Conservation (phyloP, 495 filamentous ascomycete species). For the Penicillium steckii region DNA sequence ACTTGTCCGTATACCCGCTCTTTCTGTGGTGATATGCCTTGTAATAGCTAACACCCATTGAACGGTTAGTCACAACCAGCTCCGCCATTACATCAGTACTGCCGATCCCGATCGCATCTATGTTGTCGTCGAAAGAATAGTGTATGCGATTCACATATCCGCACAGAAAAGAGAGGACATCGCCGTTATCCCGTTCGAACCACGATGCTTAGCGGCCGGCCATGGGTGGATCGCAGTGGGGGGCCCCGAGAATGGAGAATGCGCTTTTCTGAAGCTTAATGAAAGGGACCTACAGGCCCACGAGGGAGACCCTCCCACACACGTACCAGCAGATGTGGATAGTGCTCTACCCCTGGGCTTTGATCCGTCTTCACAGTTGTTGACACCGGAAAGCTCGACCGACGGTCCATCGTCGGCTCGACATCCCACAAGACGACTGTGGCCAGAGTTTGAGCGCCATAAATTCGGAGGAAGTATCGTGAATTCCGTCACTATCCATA, state of each 20-base stretch:
- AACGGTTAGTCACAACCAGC: constrained; percentile 75
- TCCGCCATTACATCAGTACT: constrained; percentile 85
- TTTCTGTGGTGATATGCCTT: constrained; percentile 6
- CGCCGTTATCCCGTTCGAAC: constrained; percentile 74
- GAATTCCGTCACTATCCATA: constrained; percentile 71
- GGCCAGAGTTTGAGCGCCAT: constrained; percentile 51
- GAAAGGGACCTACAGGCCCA: constrained; percentile 32
- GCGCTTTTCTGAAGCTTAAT: constrained; percentile 69
- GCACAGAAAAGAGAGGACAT: constrained; percentile 73
- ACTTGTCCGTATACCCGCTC: constrained; percentile 55
- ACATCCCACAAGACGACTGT: constrained; percentile 26
- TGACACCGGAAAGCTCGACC: constrained; percentile 21
- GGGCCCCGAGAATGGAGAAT: constrained; percentile 77
- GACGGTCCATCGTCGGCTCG: constrained; percentile 29
- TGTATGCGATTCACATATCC: constrained; percentile 71
- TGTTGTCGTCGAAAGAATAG: constrained; percentile 71
- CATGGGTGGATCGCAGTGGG: constrained; percentile 89
- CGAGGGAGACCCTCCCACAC: constrained; percentile 30
- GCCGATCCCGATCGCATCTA: constrained; percentile 75
- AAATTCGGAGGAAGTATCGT: constrained; percentile 60
- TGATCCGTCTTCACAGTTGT: constrained; percentile 35
- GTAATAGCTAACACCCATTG: constrained; percentile 9
- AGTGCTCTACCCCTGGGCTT: constrained; percentile 59
- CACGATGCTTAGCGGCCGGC: constrained; percentile 78
- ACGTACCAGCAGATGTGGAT: constrained; percentile 54